phyloP scores from a whole-genome alignment of 1,284 basidiomycete species.

The Cutaneotrichosporon dermatis region DNA sequence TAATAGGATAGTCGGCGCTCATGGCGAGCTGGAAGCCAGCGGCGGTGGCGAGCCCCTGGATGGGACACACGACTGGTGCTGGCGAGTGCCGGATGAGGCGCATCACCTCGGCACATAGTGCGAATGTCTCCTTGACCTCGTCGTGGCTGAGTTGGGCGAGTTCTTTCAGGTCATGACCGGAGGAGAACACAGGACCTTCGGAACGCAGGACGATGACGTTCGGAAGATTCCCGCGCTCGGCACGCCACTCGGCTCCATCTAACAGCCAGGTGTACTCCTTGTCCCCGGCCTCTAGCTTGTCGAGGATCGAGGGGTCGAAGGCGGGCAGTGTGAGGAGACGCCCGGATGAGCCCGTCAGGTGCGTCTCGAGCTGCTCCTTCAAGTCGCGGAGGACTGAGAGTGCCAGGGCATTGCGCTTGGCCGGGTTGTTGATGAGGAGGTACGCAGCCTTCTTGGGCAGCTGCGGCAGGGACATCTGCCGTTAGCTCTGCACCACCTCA shows the following conservation, averaged over 20 bases:
- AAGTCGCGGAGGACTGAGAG: slow-evolving; percentile 18
- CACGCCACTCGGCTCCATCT: slow-evolving; percentile 9
- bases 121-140: slow-evolving; percentile 21
- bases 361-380: slow-evolving; percentile 7
- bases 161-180: slow-evolving; percentile 20
- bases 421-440: slow-evolving; percentile 20
- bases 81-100: slow-evolving; percentile 15
- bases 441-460: slow-evolving; percentile 19
- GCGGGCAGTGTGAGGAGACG: slow-evolving; percentile 10
- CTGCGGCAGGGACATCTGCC: slow-evolving; percentile 7
- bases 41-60: slow-evolving; percentile 19
- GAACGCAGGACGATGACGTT: slow-evolving; percentile 17
- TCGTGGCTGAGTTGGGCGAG: slow-evolving; percentile 13
- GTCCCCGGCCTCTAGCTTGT: slow-evolving; percentile 11
- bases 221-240: slow-evolving; percentile 10
- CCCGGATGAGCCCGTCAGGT: slow-evolving; percentile 7
- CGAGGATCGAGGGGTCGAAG: slow-evolving; percentile 13
- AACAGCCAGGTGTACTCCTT: slow-evolving; percentile 16
- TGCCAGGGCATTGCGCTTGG: slow-evolving; percentile 19
- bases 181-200: slow-evolving; percentile 18
- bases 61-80: slow-evolving; percentile 14
- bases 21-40: slow-evolving; percentile 21
- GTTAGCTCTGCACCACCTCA: not conserved
- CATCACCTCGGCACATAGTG: slow-evolving; percentile 21
- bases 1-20: slow-evolving; percentile 20